These are phyloP conservation scores for Aureobasidium sp. DNA, from an alignment of 2,329 filamentous ascomycete genomes.

Conservation along the genomic window DNA sequence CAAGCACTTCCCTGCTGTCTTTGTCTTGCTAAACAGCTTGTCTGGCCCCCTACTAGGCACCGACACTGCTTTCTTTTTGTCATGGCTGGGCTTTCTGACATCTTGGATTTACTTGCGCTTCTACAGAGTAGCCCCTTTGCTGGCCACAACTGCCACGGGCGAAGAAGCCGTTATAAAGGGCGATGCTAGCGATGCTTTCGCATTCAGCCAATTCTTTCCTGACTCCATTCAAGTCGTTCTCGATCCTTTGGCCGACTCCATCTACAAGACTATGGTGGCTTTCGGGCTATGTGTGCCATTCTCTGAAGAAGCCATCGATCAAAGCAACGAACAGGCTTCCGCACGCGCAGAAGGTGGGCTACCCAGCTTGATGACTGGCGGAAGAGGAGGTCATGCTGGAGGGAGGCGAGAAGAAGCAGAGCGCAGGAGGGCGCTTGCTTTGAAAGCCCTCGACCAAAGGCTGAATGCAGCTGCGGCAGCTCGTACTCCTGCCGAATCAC, in stretches of 20 bases:
- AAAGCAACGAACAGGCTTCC: constrained; percentile 62
- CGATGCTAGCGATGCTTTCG: constrained; percentile 92
- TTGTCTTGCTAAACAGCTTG: constrained; percentile 60
- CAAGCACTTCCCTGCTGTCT: constrained; percentile 69
- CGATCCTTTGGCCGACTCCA: constrained; percentile 59
- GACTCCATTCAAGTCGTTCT: constrained; percentile 71
- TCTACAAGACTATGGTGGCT: constrained; percentile 68
- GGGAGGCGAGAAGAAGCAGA: constrained; percentile 86
- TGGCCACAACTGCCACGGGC: constrained; percentile 42
- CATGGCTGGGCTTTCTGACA: constrained; percentile 71
- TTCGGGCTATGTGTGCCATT: constrained; percentile 78
- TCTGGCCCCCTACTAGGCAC: constrained; percentile 56
- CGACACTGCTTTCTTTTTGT: constrained; percentile 71
- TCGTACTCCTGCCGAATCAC: constrained; percentile 3
- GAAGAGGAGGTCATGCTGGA: constrained; percentile 33
- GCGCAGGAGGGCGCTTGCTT: constrained; percentile 73
- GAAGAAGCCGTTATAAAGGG: constrained; percentile 55
- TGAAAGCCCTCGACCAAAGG: constrained; percentile 87
- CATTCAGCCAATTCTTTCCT: constrained; percentile 93
- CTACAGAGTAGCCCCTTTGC: constrained; percentile 65
- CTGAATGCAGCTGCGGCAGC: constrained; percentile 61
- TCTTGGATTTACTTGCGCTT: constrained; percentile 97
- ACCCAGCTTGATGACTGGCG: constrained; percentile 48
- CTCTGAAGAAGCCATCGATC: constrained; percentile 67
- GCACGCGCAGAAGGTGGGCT: constrained; percentile 53